Conservation (phyloP, 208 protist species). For the Trypanosoma lewisi region DNA sequence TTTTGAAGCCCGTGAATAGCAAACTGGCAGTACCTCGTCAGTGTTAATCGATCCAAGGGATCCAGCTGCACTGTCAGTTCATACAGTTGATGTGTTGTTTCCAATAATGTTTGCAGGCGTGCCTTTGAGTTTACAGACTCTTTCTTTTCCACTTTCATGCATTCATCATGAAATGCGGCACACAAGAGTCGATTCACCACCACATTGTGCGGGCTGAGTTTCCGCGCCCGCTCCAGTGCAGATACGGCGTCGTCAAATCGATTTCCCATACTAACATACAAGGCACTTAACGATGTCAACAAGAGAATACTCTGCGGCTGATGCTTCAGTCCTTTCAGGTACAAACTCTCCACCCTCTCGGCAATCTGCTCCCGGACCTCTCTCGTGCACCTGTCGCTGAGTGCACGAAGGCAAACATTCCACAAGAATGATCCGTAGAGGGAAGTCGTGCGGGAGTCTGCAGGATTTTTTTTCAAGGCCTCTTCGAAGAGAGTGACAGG, state of each 20-base stretch:
- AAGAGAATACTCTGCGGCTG: slow-evolving; percentile 42
- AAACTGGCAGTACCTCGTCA: slow-evolving; percentile 71
- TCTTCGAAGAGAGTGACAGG: slow-evolving; percentile 56
- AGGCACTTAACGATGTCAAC: slow-evolving; percentile 50
- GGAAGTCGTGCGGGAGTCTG: slow-evolving; percentile 30
- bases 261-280: slow-evolving; percentile 58
- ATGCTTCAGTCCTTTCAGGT: slow-evolving; percentile 37
- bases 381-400: slow-evolving; percentile 28
- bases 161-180: slow-evolving; percentile 55
- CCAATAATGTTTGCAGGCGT: slow-evolving; percentile 41
- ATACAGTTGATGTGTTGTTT: slow-evolving; percentile 41
- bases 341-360: slow-evolving; percentile 50
- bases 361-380: slow-evolving; percentile 42
- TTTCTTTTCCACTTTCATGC: slow-evolving; percentile 45
- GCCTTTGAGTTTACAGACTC: slow-evolving; percentile 14
- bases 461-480: slow-evolving; percentile 46
- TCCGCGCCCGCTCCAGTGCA: slow-evolving; percentile 54
- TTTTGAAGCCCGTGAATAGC: slow-evolving; percentile 61
- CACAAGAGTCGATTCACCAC: slow-evolving; percentile 54
- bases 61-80: slow-evolving; percentile 42
- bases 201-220: slow-evolving; percentile 50
- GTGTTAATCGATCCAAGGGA: slow-evolving; percentile 29
- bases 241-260: slow-evolving; percentile 65
- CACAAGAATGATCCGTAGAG: slow-evolving; percentile 52
- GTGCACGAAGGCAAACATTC: slow-evolving; percentile 62